These are phyloP conservation scores for Blastobotrys petasosporus DNA, from an alignment of 1,139 yeast species.

Conservation along the genomic window DNA sequence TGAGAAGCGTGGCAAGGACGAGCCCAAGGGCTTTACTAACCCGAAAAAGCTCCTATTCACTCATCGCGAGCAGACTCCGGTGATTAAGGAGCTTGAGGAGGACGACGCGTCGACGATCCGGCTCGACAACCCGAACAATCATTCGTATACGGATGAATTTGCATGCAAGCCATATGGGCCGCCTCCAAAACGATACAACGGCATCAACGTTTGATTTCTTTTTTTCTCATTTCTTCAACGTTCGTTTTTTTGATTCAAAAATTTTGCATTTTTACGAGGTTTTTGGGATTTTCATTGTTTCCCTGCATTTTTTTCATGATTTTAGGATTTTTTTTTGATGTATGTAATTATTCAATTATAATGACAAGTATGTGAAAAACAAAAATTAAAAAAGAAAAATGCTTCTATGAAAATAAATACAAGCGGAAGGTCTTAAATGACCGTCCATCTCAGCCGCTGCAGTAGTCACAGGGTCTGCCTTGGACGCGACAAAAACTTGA, in stretches of 20 bases:
- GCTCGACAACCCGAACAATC: constrained; percentile 5
- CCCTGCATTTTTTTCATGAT: too few relatives aligned
- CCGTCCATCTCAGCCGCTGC: too few relatives aligned
- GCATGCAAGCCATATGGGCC: constrained; percentile 31
- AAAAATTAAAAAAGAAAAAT: too few relatives aligned
- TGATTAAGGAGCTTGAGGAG: constrained; percentile 10
- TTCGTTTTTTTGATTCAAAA: too few relatives aligned
- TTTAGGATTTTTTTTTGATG: too few relatives aligned
- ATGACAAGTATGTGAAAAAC: too few relatives aligned
- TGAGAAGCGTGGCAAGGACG: constrained; percentile 2
- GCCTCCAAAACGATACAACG: constrained; percentile 29
- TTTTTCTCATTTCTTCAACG: background rate
- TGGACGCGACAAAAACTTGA: constrained; percentile 33
- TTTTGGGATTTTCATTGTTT: too few relatives aligned
- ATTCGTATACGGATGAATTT: constrained; percentile 24
- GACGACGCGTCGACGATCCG: background rate
- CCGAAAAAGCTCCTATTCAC: constrained; percentile 19
- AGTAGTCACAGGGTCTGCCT: too few relatives aligned
- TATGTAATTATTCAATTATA: too few relatives aligned
- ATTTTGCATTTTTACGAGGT: too few relatives aligned
- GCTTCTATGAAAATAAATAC: too few relatives aligned
- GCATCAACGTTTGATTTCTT: constrained; percentile 20
- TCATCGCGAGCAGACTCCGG: constrained; percentile 17
- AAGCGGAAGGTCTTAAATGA: too few relatives aligned
- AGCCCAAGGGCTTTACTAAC: constrained; percentile 17